Evolutionary conservation across 305 asterid species (phyloP), one percentile per base, ranked within the genome.

Genomic region (Rubia peregrina): DNA sequence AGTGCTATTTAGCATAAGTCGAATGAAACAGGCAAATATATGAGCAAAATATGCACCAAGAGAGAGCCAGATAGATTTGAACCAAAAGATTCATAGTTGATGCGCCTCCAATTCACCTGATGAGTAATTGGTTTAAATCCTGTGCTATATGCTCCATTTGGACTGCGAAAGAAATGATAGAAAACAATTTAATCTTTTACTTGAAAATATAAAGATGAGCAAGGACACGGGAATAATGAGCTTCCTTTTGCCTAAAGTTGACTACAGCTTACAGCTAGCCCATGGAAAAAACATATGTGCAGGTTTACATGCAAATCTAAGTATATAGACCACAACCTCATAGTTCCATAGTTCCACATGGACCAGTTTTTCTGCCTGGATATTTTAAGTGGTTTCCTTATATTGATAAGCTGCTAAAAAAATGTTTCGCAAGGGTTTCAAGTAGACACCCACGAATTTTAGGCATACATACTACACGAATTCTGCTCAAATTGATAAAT

Each of bases 71-170:
- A 60, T 51, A 46, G 63, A 42, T 70, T 70, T 74, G 19, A 71
- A 19, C 5, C 70, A 69, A 62, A 66, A 69, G 21, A 76, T 57
- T 33, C 72, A 65, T 19, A 76, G 73, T 67, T 80, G 80, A 75
- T 80, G 85, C 36, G 5, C 86, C 88, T 83, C 84, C 76, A 77
- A 72, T 80, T 90, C 88, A 93, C 98, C 98, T 93, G 98, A 83
- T 93, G 98, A 70, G 97, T 89, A 75, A 93, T 93, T 79, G 98
- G 98, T 74, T 85, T 88, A 86, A 90, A 93, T 75, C 98, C 98
- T 38, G 96, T 87, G 80, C 95, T 93, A 81, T 93, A 93, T 72
- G 98, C 98, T 81, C 98, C 97, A 74, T 90, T 82, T 55, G 98
- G 98, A 81, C 98, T 93, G 96, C 84, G 63, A 81, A 67, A 65